Evolutionary conservation across 192 early-diverging fungal genomes (phyloP), one percentile per base, ranked within the genome.

Genomic region (Backusella macrospora): DNA sequence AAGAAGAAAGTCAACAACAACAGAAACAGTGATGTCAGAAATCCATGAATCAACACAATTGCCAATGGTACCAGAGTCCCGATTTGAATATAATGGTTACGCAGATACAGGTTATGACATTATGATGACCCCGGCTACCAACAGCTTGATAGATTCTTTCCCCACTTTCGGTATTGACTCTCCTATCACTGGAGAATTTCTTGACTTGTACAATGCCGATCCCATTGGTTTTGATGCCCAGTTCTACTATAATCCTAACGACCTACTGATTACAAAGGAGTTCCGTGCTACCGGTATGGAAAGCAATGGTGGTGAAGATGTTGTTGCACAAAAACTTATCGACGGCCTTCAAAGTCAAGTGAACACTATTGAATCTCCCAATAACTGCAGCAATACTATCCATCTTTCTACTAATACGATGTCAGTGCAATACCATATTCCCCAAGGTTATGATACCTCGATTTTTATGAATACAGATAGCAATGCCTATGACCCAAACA

Each of bases 1-100:
- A 59, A 59, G 52, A 59, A 59, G 52, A 59, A 59, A 59, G 52
- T 59, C 52, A 59, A 59, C 52, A 59, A 59, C 52, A 59, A 26
- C 52, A 3, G 10, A 9, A 43, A 0, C 42, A 43, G 42, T 9
- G 2, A 2, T 34, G 29, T 34, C 29, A 43, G 52, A 59, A 59
- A 59, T 10, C 2, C 9, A 13, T 12, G 52, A 59, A 21, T 4
- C 52, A 59, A 7, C 29, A 34, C 29, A 34, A 34, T 34, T 34
- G 29, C 1, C 29, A 34, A 2, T 34, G 29, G 29, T 34, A 1
- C 29, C 29, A 34, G 29, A 34, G 29, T 34, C 29, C 29, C 29
- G 2, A 34, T 34, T 1, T 34, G 29, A 34, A 2, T 34, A 0
- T 26, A 5, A 43, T 43, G 52, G 52, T 59, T 59, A 59, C 21